phyloP scores from a whole-genome alignment of 768 basidiomycete species.

The Macrolepiota albuminosa region DNA sequence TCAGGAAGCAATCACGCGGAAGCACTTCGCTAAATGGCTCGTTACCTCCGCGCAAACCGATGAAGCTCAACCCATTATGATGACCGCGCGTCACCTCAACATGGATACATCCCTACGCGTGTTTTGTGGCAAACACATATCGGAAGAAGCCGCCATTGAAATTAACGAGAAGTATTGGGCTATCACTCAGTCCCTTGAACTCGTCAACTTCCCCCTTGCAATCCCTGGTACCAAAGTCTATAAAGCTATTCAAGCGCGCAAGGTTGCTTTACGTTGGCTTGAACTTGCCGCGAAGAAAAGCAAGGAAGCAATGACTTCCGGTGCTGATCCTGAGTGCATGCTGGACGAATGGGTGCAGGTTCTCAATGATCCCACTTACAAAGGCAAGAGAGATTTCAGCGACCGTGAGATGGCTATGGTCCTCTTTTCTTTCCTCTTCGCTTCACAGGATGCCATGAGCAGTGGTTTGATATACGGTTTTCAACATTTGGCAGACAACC shows the following conservation, averaged over 20 bases:
- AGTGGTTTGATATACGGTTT: slow-evolving; percentile 93
- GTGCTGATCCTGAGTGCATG: slow-evolving; percentile 82
- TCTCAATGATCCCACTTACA: slow-evolving; percentile 60
- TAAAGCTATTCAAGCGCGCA: slow-evolving; percentile 88
- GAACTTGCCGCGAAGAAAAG: slow-evolving; percentile 72
- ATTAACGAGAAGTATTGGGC: slow-evolving; percentile 95
- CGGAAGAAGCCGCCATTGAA: slow-evolving; percentile 69
- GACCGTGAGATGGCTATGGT: slow-evolving; percentile 97
- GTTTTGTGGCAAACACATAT: slow-evolving; percentile 90
- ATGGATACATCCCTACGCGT: slow-evolving; percentile 97
- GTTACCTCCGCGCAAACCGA: slow-evolving; percentile 43
- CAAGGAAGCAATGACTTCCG: slow-evolving; percentile 78
- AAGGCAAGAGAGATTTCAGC: slow-evolving; percentile 82
- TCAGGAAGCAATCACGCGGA: slow-evolving; percentile 79
- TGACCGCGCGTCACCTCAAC: slow-evolving; percentile 88
- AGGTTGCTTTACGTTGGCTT: slow-evolving; percentile 77
- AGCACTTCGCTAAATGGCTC: slow-evolving; percentile 75
- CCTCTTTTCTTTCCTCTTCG: slow-evolving; percentile 94
- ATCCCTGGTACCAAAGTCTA: slow-evolving; percentile 96
- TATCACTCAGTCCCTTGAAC: slow-evolving; percentile 91
- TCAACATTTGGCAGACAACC: slow-evolving; percentile 93
- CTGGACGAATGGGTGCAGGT: slow-evolving; percentile 88
- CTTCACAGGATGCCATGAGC: slow-evolving; percentile 97
- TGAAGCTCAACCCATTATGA: slow-evolving; percentile 68
- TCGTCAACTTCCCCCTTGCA: slow-evolving; percentile 97